Evolutionary conservation across 2,329 filamentous ascomycete species (phyloP).

Genomic region (Hypoxylon sp.): DNA sequence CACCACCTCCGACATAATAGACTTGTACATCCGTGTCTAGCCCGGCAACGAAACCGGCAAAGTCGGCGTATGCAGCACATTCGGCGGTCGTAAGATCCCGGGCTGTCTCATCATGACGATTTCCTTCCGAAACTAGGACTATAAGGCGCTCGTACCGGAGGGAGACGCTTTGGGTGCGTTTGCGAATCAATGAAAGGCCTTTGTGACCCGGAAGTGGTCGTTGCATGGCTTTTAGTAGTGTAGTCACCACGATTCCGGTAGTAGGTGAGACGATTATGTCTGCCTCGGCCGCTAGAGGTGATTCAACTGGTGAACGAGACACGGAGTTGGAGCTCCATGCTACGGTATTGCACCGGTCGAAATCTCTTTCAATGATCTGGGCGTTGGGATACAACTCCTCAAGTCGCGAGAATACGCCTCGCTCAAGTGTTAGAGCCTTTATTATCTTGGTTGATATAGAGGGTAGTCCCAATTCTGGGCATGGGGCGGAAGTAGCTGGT

Average conservation of each 20-base stretch:
- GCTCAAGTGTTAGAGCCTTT: constrained; percentile 59
- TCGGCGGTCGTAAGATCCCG: constrained; percentile 53
- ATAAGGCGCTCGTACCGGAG: constrained; percentile 72
- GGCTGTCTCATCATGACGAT: constrained; percentile 52
- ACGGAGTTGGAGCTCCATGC: constrained; percentile 47
- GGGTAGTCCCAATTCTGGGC: constrained; percentile 26
- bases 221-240: constrained; percentile 76
- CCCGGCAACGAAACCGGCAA: constrained; percentile 58
- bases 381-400: constrained; percentile 58
- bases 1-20: constrained; percentile 60
- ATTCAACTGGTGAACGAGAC: constrained; percentile 48
- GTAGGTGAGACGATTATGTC: constrained; percentile 77
- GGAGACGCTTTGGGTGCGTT: constrained; percentile 62
- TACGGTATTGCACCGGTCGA: constrained; percentile 51
- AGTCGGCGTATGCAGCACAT: constrained; percentile 55
- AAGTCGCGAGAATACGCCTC: constrained; percentile 59
- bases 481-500: constrained; percentile 21
- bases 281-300: constrained; percentile 64
- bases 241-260: constrained; percentile 75
- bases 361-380: constrained; percentile 69
- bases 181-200: constrained; percentile 57
- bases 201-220: constrained; percentile 70
- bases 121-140: constrained; percentile 70
- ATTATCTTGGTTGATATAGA: constrained; percentile 52
- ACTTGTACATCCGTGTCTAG: constrained; percentile 52